A percentile compares a stretch with the other conserved stretches of the same genome.
Evolutionary conservation across 306 rosid species (phyloP).

Genomic region (Benincasa hispida): DNA sequence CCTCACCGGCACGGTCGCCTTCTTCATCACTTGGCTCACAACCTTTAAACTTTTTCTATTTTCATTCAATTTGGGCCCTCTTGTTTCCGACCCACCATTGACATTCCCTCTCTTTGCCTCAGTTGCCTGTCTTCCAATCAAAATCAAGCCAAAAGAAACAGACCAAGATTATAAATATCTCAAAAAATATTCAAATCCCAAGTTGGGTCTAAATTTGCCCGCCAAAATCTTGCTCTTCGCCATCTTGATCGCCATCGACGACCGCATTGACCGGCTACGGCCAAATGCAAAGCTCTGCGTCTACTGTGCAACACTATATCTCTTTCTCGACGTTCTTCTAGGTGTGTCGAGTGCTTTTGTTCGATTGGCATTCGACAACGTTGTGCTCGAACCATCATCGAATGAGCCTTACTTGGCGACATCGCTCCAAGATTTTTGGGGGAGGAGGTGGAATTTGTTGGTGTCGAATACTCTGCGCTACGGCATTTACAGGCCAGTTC

Average conservation of each 20-base stretch:
- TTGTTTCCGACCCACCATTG: conserved; percentile 11
- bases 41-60: conserved; percentile 23
- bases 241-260: background rate
- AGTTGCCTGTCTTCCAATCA: conserved; percentile 18
- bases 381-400: conserved; percentile 16
- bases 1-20: conserved; percentile 17
- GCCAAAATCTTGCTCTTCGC: conserved; percentile 9
- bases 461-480: conserved; percentile 10
- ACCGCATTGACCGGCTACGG: background rate
- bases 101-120: conserved; percentile 11
- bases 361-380: background rate
- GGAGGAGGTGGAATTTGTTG: conserved; percentile 21
- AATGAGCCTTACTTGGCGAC: conserved; percentile 21
- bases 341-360: conserved; percentile 4
- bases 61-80: conserved; percentile 18
- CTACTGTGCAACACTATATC: conserved; percentile 5
- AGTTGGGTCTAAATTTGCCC: conserved; percentile 9
- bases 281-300: background rate
- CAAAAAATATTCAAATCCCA: background rate
- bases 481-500: conserved; percentile 12
- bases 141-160: background rate
- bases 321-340: conserved; percentile 12
- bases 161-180: background rate
- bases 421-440: conserved; percentile 27
- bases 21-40: conserved; percentile 26